Conservation (phyloP, 495 filamentous ascomycete genomes). For the Pseudomonodictys pantanalensis region DNA sequence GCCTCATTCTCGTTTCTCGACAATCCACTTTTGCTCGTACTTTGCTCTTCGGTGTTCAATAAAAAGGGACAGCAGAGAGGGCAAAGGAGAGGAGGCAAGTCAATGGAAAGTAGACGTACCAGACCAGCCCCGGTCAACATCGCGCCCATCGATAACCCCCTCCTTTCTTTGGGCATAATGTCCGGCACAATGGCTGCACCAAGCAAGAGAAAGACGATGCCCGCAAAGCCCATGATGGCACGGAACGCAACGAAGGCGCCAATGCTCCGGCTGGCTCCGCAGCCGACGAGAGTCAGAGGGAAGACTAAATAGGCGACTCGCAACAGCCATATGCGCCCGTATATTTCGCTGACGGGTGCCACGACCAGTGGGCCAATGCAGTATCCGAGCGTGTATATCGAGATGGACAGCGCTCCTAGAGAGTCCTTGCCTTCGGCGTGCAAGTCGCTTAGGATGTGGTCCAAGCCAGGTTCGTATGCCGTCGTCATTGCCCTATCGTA, state of each 20-base stretch:
- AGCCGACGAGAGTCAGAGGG: neutral
- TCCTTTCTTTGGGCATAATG: neutral
- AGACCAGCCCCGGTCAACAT: neutral
- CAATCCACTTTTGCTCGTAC: no score
- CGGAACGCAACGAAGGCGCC: neutral
- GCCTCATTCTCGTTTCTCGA: no score
- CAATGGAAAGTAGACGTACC: neutral
- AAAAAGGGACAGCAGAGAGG: no score
- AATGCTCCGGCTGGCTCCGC: neutral
- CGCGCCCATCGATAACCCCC: neutral
- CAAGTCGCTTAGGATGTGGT: neutral
- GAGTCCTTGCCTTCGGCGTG: neutral
- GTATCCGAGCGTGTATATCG: conserved; percentile 1
- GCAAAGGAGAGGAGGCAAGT: no score
- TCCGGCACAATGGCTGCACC: neutral
- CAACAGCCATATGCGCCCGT: neutral
- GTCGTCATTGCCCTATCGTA: neutral
- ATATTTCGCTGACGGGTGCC: neutral
- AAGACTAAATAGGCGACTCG: neutral
- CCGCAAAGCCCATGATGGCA: neutral
- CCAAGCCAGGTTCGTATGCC: neutral
- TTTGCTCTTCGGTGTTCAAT: no score
- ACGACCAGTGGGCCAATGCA: neutral
- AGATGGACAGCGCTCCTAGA: neutral
- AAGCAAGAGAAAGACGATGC: neutral